Evolutionary conservation across 1,284 basidiomycete species (phyloP), one percentile per base, ranked within the genome.

Genomic region (Pyrrhoderma noxium): DNA sequence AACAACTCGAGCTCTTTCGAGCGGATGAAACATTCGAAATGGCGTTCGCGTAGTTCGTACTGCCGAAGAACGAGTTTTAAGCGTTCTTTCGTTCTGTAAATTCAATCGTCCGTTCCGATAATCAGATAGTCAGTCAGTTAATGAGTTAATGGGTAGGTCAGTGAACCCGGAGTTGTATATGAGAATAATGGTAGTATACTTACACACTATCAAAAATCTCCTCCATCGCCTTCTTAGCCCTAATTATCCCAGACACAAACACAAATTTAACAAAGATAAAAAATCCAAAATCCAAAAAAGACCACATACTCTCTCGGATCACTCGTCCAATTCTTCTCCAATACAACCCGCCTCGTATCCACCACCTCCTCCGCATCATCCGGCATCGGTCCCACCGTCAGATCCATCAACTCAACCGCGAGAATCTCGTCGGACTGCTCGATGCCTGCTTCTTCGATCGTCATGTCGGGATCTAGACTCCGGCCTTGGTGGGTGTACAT

Each of bases 1-100:
- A 91, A 67, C 5, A 91, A 84, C 62, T 91, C 89, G 19, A 91
- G 75, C 65, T 91, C 89, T 66, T 91, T 91, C 37, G 88, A 90
- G 41, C 88, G 82, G 53, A 91, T 82, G 18, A 91, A 84, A 58
- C 86, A 89, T 67, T 90, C 89, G 59, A 90, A 91, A 71, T 91
- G 88, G 62, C 80, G 81, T 67, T 91, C 88, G 55, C 88, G 82
- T 50, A 89, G 77, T 62, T 91, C 84, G 60, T 91, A 91, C 61
- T 90, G 88, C 31, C 80, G 77, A 44, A 91, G 76, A 40, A 91
- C 76, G 58, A 89, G 84, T 63, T 89, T 91, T 64, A 91, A 70
- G 42, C 88, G 80, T 66, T 88, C 85, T 41, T 85, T 83, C 38
- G 53, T 51, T 31, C 53, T 55, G 36, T 19, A 22, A 35, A 39